Evolutionary conservation across 495 filamentous ascomycete genomes (phyloP).

Genomic region (Tuber borchii): DNA sequence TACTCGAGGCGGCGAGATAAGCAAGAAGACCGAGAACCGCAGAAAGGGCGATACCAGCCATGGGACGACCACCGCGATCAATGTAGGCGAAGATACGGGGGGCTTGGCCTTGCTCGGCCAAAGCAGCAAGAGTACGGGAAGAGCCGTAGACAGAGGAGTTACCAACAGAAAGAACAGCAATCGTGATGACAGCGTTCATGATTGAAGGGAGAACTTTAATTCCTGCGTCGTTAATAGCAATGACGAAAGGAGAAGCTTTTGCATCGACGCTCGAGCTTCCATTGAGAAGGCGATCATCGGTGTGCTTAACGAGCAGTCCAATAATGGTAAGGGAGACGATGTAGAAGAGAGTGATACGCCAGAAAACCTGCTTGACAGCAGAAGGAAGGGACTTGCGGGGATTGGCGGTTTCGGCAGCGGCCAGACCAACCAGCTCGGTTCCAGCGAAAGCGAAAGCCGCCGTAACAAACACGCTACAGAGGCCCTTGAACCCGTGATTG

Average conservation of each 20-base stretch:
- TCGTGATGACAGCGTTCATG: slow-evolving; percentile 85
- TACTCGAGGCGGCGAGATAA: slow-evolving; percentile 64
- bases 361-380: slow-evolving; percentile 90
- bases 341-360: slow-evolving; percentile 88
- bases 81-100: slow-evolving; percentile 71
- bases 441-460: slow-evolving; percentile 89
- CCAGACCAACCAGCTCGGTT: slow-evolving; percentile 88
- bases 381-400: slow-evolving; percentile 79
- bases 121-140: slow-evolving; percentile 75
- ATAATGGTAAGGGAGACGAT: slow-evolving; percentile 66
- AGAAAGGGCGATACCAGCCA: slow-evolving; percentile 65
- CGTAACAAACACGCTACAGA: slow-evolving; percentile 89
- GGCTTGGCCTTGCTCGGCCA: slow-evolving; percentile 80
- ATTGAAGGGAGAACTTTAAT: slow-evolving; percentile 69
- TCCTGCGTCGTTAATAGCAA: slow-evolving; percentile 74
- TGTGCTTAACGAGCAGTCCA: slow-evolving; percentile 68
- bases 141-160: slow-evolving; percentile 84
- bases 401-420: slow-evolving; percentile 80
- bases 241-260: slow-evolving; percentile 79
- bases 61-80: slow-evolving; percentile 73
- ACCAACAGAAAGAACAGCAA: slow-evolving; percentile 79
- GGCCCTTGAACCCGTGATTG: slow-evolving; percentile 84
- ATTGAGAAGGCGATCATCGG: slow-evolving; percentile 55
- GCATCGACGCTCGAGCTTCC: slow-evolving; percentile 54
- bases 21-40: slow-evolving; percentile 66